Evolutionary conservation across 2,329 filamentous ascomycete species (phyloP).

Genomic region (Fusarium bulbicola): DNA sequence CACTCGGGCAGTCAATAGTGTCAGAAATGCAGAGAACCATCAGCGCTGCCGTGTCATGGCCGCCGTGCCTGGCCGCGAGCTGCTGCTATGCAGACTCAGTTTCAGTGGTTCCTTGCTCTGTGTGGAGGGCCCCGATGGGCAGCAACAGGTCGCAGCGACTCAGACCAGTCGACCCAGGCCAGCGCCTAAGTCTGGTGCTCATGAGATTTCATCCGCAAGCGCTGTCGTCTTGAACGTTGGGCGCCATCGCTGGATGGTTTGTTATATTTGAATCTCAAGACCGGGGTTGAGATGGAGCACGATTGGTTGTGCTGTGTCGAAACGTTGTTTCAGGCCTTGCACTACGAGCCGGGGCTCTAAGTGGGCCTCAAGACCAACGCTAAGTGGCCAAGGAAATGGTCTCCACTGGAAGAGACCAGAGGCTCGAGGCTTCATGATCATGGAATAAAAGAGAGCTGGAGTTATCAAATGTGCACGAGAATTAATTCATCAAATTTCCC

Average conservation of each 20-base stretch:
- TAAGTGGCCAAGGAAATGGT: slow-evolving; percentile 8
- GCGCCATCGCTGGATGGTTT: slow-evolving; percentile 20
- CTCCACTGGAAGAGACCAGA: not conserved
- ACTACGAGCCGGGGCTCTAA: slow-evolving; percentile 1
- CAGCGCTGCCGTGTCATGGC: slow-evolving; percentile 40
- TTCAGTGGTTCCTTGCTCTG: slow-evolving; percentile 24
- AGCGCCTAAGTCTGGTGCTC: slow-evolving; percentile 35
- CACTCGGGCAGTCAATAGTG: slow-evolving; percentile 9
- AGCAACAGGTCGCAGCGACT: slow-evolving; percentile 30
- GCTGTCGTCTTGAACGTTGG: slow-evolving; percentile 22
- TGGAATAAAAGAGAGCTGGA: not conserved
- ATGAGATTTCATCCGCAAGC: slow-evolving; percentile 33
- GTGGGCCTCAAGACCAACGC: not conserved
- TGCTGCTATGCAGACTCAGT: slow-evolving; percentile 25
- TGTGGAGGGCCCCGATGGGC: slow-evolving; percentile 13
- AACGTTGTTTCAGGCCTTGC: slow-evolving; percentile 39
- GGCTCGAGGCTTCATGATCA: not conserved
- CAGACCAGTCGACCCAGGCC: slow-evolving; percentile 31
- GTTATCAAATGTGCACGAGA: not conserved
- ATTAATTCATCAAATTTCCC: not conserved
- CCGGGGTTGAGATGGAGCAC: slow-evolving; percentile 31
- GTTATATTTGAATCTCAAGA: slow-evolving; percentile 32
- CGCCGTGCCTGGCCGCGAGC: slow-evolving; percentile 31
- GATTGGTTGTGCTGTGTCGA: slow-evolving; percentile 38
- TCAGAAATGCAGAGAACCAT: slow-evolving; percentile 14